Evolutionary conservation across 2,329 filamentous ascomycete genomes (phyloP).

Genomic region (Byssochlamys sp.): DNA sequence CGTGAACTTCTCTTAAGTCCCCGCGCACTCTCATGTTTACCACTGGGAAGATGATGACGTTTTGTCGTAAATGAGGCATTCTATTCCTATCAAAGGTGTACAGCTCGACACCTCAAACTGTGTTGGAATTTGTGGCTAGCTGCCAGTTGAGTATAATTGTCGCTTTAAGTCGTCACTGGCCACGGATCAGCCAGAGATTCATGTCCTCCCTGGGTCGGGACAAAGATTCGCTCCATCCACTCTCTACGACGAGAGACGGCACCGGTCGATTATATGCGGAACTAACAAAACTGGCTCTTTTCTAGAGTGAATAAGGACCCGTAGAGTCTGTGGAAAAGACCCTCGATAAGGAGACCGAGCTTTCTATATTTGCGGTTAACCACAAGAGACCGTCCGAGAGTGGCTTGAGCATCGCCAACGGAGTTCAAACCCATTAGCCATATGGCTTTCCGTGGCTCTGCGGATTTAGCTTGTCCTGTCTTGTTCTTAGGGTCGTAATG

Average conservation of each 20-base stretch:
- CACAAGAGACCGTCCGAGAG: no score
- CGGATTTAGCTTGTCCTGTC: no score
- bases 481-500: no score
- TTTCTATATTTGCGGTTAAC: no score
- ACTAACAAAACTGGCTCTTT: slow-evolving; percentile 10
- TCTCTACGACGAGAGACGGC: slow-evolving; percentile 4
- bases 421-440: no score
- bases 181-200: slow-evolving; percentile 3
- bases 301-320: slow-evolving; percentile 7
- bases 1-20: no score
- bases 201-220: background rate
- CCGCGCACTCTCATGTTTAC: no score
- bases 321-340: no score
- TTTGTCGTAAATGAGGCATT: background rate
- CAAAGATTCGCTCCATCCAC: slow-evolving; percentile 2
- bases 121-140: background rate
- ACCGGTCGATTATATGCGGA: background rate
- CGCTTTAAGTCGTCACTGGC: background rate
- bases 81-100: background rate
- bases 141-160: slow-evolving; percentile 2
- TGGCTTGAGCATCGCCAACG: no score
- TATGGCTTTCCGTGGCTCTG: no score
- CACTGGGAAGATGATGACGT: no score
- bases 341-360: no score
- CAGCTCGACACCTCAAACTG: background rate